A percentile compares a stretch with the other conserved stretches of the same genome.
phyloP scores from a whole-genome alignment of 257 asterid species.

The Solanum habrochaites region DNA sequence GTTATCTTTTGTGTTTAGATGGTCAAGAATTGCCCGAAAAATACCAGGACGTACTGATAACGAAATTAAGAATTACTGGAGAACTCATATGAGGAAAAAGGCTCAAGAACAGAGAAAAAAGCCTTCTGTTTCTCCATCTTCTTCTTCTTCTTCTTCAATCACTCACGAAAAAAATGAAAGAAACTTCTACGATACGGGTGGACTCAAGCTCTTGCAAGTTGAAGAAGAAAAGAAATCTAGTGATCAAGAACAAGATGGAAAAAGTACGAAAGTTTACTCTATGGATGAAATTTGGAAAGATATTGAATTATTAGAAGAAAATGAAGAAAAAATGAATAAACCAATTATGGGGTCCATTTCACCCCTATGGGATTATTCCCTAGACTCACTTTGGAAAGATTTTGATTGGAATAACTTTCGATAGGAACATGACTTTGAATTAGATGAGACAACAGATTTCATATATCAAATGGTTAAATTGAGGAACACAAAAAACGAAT shows the following conservation, averaged over 20 bases:
- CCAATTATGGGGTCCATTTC: slow-evolving; percentile 23
- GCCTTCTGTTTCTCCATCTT: slow-evolving; percentile 2
- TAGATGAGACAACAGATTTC: background rate
- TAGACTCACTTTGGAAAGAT: slow-evolving; percentile 34
- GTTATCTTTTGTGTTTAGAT: slow-evolving; percentile 20
- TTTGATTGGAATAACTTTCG: background rate
- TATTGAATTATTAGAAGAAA: slow-evolving; percentile 44
- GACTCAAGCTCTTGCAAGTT: background rate
- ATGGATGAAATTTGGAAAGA: slow-evolving; percentile 92
- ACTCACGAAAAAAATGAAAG: slow-evolving; percentile 14
- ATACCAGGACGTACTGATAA: slow-evolving; percentile 93
- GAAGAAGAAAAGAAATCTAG: slow-evolving; percentile 7
- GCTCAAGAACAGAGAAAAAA: slow-evolving; percentile 73
- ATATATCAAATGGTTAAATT: background rate
- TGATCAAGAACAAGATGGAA: slow-evolving; percentile 15
- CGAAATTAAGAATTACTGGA: slow-evolving; percentile 91
- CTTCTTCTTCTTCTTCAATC: slow-evolving; percentile 29
- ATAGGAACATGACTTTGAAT: background rate
- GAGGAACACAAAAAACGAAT: background rate
- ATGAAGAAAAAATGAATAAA: background rate
- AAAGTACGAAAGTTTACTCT: slow-evolving; percentile 25
- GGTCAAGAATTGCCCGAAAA: slow-evolving; percentile 89
- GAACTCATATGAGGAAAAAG: slow-evolving; percentile 79
- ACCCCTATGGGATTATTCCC: slow-evolving; percentile 49
- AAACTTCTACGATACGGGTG: slow-evolving; percentile 60